phyloP scores from a whole-genome alignment of 495 filamentous ascomycete species.

The Staphylotrichum longicolle region DNA sequence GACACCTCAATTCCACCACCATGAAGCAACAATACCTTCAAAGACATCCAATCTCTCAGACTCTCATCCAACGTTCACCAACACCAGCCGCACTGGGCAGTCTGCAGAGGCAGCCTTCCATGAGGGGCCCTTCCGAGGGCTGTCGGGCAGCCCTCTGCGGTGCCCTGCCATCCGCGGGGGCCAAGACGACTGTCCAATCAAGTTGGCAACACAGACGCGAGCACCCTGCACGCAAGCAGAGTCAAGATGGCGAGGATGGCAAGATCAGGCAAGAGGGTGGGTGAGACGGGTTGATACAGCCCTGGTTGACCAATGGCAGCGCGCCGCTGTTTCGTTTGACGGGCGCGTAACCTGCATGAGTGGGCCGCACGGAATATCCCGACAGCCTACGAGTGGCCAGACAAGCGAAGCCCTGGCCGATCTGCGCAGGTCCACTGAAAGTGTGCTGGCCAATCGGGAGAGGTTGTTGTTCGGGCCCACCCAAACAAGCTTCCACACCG shows the following conservation, averaged over 20 bases:
- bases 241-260: slow-evolving; percentile 1
- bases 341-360: slow-evolving; percentile 27
- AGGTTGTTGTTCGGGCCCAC: not conserved
- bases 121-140: slow-evolving; percentile 7
- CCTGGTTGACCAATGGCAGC: slow-evolving; percentile 15
- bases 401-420: slow-evolving; percentile 22
- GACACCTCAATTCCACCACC: too few species aligned
- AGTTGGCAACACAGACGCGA: not conserved
- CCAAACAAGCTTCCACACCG: slow-evolving; percentile 22
- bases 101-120: slow-evolving; percentile 11
- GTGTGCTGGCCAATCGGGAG: slow-evolving; percentile 13
- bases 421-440: not conserved
- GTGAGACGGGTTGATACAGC: slow-evolving; percentile 12
- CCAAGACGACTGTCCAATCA: slow-evolving; percentile 16
- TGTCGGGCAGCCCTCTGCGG: slow-evolving; percentile 14
- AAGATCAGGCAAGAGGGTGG: slow-evolving; percentile 1
- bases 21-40: not conserved
- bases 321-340: slow-evolving; percentile 25
- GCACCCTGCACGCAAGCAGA: slow-evolving; percentile 11
- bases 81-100: slow-evolving; percentile 11
- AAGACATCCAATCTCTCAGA: not conserved
- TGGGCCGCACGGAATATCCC: slow-evolving; percentile 19
- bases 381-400: slow-evolving; percentile 19
- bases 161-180: slow-evolving; percentile 10
- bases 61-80: too few species aligned